phyloP scores from a whole-genome alignment of 1,284 basidiomycete species.

The Pseudomicrostroma phylloplanum region DNA sequence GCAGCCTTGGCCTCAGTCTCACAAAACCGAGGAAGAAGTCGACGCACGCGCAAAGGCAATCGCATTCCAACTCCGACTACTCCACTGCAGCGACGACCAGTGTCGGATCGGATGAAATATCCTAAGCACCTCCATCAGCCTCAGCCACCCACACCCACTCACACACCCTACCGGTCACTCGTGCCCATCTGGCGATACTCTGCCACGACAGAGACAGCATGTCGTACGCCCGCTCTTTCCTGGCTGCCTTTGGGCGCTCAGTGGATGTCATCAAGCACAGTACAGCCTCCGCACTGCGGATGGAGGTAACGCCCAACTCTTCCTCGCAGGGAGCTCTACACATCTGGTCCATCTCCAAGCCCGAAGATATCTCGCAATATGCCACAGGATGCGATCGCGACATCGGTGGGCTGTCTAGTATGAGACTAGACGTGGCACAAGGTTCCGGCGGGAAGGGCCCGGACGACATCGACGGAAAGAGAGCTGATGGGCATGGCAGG shows the following conservation, averaged over 20 bases:
- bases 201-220: constrained; percentile 15
- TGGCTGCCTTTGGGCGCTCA: constrained; percentile 37
- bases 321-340: constrained; percentile 27
- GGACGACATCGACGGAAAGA: no score
- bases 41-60: no score
- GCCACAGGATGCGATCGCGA: constrained; percentile 74
- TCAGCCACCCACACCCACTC: no score
- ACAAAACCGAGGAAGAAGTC: no score
- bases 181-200: no score
- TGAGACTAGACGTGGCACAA: constrained; percentile 21
- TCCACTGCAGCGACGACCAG: no score
- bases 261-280: constrained; percentile 32
- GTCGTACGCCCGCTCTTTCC: constrained; percentile 28
- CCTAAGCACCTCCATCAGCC: no score
- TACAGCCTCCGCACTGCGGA: constrained; percentile 30
- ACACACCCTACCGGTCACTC: no score
- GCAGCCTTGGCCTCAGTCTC: no score
- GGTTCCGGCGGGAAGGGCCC: no score
- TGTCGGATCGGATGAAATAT: no score
- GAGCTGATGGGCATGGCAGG: constrained; percentile 27
- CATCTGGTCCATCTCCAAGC: constrained; percentile 30
- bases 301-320: constrained; percentile 34
- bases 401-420: constrained; percentile 73
- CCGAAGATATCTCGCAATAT: constrained; percentile 50
- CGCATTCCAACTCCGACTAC: no score